Percentiles rank a stretch among this genome's conserved stretches.
phyloP scores from a whole-genome alignment of 2,329 filamentous ascomycete genomes.

The Xylariaceae sp. region DNA sequence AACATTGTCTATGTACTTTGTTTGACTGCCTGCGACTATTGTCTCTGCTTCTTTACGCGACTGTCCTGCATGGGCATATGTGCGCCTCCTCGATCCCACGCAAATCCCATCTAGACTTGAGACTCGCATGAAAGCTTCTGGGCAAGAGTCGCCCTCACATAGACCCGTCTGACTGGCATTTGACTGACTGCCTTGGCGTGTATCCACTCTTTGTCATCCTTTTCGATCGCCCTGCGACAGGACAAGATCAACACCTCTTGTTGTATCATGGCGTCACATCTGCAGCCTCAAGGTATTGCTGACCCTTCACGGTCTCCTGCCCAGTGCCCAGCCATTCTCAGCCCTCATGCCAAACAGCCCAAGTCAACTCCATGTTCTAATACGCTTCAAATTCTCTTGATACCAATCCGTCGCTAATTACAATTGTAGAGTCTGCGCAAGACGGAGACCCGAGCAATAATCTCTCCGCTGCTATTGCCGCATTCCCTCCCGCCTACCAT shows the following conservation, averaged over 20 bases:
- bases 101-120: conserved; percentile 7
- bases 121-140: conserved; percentile 12
- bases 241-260: conserved; percentile 1
- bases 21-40: neutral
- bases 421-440: conserved; percentile 25
- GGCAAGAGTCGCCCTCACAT: neutral
- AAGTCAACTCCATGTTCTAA: neutral
- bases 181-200: conserved; percentile 1
- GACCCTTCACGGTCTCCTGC: neutral
- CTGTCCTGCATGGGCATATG: conserved; percentile 7
- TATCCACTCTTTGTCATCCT: conserved; percentile 11
- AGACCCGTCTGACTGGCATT: neutral
- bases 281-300: conserved; percentile 14
- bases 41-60: neutral
- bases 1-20: neutral
- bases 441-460: conserved; percentile 24
- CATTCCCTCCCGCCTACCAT: conserved; percentile 35
- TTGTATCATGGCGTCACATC: conserved; percentile 15
- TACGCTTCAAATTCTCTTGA: neutral
- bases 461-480: conserved; percentile 10
- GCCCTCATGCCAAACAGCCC: neutral
- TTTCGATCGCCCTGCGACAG: conserved; percentile 1
- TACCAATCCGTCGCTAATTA: conserved; percentile 9
- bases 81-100: conserved; percentile 9
- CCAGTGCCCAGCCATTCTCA: neutral